phyloP scores from a whole-genome alignment of 176 grass and related monocot species.

The Dendrocalamus sinicus region DNA sequence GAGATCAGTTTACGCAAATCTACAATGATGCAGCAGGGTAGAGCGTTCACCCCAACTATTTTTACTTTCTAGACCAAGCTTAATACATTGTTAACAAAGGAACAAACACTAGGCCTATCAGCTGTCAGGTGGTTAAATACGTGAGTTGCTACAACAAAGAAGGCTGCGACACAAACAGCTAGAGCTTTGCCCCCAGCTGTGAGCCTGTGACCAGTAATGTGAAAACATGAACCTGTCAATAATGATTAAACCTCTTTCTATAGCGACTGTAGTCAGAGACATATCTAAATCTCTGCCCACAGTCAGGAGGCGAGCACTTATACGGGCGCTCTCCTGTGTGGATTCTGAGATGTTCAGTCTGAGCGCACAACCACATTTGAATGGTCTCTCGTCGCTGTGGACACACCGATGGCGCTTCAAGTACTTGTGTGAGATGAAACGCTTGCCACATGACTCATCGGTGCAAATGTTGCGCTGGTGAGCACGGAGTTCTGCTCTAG shows the following conservation, averaged over 20 bases:
- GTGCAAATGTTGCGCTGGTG: no score
- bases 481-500: no score
- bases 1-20: conserved; percentile 41
- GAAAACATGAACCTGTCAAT: conserved; percentile 40
- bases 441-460: no score
- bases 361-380: no score
- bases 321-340: conserved; percentile 24
- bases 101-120: conserved; percentile 51
- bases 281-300: conserved; percentile 73
- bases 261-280: conserved; percentile 79
- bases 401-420: no score
- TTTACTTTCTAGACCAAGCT: conserved; percentile 38
- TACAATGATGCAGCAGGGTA: conserved; percentile 35
- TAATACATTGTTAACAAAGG: conserved; percentile 48
- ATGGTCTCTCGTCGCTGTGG: no score
- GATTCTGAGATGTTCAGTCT: no score
- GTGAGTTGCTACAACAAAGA: conserved; percentile 49
- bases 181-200: conserved; percentile 39
- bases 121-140: conserved; percentile 41
- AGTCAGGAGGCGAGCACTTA: conserved; percentile 44
- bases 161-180: conserved; percentile 35
- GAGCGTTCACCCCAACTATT: conserved; percentile 33
- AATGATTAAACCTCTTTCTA: conserved; percentile 65
- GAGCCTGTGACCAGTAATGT: conserved; percentile 1
- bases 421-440: no score